Evolutionary conservation across 192 early-diverging fungal genomes (phyloP).

Genomic region (Funneliformis mosseae): DNA sequence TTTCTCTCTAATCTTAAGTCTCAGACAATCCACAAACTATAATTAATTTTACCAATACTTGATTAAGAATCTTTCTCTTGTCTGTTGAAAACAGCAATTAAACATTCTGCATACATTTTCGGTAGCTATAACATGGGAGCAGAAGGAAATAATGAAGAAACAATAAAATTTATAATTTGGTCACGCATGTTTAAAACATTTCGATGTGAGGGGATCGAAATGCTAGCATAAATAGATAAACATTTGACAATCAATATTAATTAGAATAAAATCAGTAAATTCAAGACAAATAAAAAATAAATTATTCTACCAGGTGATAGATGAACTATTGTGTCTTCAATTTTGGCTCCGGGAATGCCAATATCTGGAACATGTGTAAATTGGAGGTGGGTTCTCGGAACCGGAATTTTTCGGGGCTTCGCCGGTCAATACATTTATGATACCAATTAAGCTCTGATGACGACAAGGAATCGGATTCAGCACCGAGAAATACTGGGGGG

Average conservation of each 20-base stretch:
- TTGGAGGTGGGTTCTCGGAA: too few species aligned
- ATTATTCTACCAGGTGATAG: slow-evolving; percentile 83
- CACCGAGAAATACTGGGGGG: slow-evolving; percentile 96
- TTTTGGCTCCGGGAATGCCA: slow-evolving; percentile 82
- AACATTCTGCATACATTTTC: slow-evolving; percentile 95
- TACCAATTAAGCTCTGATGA: too few species aligned
- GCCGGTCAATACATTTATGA: too few species aligned
- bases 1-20: slow-evolving; percentile 83
- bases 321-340: slow-evolving; percentile 88
- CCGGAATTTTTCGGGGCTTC: too few species aligned
- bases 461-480: too few species aligned
- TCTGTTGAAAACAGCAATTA: slow-evolving; percentile 99
- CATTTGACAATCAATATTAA: slow-evolving; percentile 74
- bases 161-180: slow-evolving; percentile 82
- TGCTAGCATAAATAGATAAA: slow-evolving; percentile 90
- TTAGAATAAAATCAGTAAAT: not conserved
- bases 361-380: slow-evolving; percentile 98
- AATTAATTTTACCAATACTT: slow-evolving; percentile 94
- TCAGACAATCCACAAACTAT: slow-evolving; percentile 93
- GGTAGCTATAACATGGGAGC: slow-evolving; percentile 76
- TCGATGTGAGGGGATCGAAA: slow-evolving; percentile 73
- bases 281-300: not conserved
- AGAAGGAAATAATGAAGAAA: slow-evolving; percentile 71
- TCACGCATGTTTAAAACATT: slow-evolving; percentile 98
- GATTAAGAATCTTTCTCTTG: slow-evolving; percentile 74